A percentile compares a stretch with the other conserved stretches of the same genome.
Conservation (phyloP, 257 asterid species). For the Capsicum rhomboideum region DNA sequence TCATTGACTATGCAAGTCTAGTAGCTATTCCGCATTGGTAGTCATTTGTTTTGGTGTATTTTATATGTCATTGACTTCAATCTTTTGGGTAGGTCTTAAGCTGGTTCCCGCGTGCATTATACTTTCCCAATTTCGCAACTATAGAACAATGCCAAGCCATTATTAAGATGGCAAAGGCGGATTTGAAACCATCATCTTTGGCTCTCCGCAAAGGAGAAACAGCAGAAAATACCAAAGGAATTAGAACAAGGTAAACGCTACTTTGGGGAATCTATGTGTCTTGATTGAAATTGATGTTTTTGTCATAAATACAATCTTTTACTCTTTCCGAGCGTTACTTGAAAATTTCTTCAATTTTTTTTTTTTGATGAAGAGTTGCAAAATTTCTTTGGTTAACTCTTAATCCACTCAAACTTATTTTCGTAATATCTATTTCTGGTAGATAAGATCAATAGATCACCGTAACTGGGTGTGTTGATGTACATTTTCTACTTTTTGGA, state of each 20-base stretch:
- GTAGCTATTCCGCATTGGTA: constrained; percentile 3
- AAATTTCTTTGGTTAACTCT: not conserved
- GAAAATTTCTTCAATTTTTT: not conserved
- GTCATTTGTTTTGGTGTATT: not conserved
- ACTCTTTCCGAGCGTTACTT: not conserved
- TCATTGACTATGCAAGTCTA: not conserved
- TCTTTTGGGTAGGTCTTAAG: constrained; percentile 55
- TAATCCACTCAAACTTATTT: not conserved
- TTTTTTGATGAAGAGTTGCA: too few species aligned
- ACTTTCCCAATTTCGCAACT: constrained; percentile 88
- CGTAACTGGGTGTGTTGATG: not conserved
- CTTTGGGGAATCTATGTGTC: not conserved
- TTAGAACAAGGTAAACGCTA: constrained; percentile 77
- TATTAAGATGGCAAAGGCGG: constrained; percentile 45
- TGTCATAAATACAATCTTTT: not conserved
- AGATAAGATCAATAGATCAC: not conserved
- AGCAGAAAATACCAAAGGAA: constrained; percentile 65
- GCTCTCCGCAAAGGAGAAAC: constrained; percentile 90
- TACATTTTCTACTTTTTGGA: not conserved
- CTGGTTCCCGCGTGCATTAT: constrained; percentile 79
- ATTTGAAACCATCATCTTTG: constrained; percentile 61
- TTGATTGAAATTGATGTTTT: not conserved
- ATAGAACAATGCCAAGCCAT: constrained; percentile 69
- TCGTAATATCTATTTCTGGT: not conserved
- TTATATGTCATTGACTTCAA: not conserved